phyloP scores from a whole-genome alignment of 768 basidiomycete genomes.

The Termitomyces bulborhizus region DNA sequence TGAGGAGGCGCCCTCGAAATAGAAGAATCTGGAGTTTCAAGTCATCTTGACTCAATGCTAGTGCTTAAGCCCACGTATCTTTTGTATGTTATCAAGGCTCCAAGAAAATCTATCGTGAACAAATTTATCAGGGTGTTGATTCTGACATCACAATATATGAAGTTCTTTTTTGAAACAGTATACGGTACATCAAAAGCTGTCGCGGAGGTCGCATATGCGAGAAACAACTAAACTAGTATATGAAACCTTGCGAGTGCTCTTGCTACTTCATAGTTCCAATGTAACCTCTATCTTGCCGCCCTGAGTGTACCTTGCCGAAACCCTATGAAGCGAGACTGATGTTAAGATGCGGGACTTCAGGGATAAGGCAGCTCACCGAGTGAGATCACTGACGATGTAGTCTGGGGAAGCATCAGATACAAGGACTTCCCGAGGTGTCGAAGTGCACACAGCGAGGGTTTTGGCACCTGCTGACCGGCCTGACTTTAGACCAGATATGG shows the following conservation, averaged over 20 bases:
- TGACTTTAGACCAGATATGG: constrained; percentile 73
- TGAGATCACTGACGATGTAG: constrained; percentile 64
- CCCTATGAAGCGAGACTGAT: constrained; percentile 22
- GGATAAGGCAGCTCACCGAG: constrained; percentile 37
- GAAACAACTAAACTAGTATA: too few relatives aligned
- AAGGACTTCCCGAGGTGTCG: constrained; percentile 49
- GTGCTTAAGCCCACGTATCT: background rate
- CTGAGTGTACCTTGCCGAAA: constrained; percentile 37
- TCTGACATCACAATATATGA: background rate
- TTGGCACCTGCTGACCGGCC: constrained; percentile 71
- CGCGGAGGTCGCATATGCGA: background rate
- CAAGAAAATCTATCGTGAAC: background rate
- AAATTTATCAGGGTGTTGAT: background rate
- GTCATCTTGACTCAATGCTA: background rate
- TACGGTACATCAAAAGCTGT: background rate
- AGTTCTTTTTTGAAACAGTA: background rate
- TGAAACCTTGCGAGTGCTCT: background rate
- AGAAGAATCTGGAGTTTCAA: constrained; percentile 8
- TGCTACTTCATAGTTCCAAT: constrained; percentile 26
- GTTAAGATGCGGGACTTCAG: background rate
- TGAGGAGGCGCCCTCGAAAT: constrained; percentile 52
- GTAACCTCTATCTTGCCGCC: constrained; percentile 38
- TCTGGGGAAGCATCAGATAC: constrained; percentile 51
- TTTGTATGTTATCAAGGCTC: constrained; percentile 1
- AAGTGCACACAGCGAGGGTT: constrained; percentile 82